phyloP scores from a whole-genome alignment of 2,329 filamentous ascomycete genomes.

The Cladophialophora bantiana region DNA sequence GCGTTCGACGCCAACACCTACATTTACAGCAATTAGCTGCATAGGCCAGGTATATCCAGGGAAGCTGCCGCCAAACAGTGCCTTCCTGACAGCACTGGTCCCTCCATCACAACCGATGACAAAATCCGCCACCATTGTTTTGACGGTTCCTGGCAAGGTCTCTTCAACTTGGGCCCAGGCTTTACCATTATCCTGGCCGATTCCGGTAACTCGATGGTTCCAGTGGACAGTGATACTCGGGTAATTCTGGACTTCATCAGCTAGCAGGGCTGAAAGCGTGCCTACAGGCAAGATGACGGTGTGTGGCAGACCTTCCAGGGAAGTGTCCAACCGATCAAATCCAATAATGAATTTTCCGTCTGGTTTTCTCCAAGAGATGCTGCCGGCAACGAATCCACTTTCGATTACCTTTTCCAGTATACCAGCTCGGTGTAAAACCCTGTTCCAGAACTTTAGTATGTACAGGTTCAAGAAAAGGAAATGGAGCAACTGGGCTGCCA shows the following conservation, averaged over 20 bases:
- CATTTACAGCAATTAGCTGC: constrained; percentile 28
- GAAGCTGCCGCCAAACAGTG: constrained; percentile 28
- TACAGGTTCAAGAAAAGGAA: background rate
- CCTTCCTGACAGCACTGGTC: constrained; percentile 48
- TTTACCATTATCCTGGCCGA: constrained; percentile 17
- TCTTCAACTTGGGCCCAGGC: constrained; percentile 6
- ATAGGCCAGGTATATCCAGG: constrained; percentile 24
- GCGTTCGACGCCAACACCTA: background rate
- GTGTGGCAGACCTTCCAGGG: background rate
- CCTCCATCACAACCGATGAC: constrained; percentile 55
- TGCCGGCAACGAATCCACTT: constrained; percentile 50
- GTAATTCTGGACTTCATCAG: constrained; percentile 47
- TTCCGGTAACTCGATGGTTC: constrained; percentile 47
- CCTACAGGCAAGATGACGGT: constrained; percentile 55
- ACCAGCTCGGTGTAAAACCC: constrained; percentile 60
- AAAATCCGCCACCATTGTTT: constrained; percentile 44
- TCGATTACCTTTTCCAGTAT: constrained; percentile 60
- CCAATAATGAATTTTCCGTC: constrained; percentile 45
- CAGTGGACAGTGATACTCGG: constrained; percentile 50
- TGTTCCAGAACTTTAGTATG: constrained; percentile 40
- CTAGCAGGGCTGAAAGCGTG: constrained; percentile 51
- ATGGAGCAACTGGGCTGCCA: background rate
- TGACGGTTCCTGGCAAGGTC: background rate
- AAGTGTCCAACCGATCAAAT: constrained; percentile 37
- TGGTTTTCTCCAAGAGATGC: constrained; percentile 54